phyloP scores from a whole-genome alignment of 108 stramenopile species.

The Thalassiosira profunda region DNA sequence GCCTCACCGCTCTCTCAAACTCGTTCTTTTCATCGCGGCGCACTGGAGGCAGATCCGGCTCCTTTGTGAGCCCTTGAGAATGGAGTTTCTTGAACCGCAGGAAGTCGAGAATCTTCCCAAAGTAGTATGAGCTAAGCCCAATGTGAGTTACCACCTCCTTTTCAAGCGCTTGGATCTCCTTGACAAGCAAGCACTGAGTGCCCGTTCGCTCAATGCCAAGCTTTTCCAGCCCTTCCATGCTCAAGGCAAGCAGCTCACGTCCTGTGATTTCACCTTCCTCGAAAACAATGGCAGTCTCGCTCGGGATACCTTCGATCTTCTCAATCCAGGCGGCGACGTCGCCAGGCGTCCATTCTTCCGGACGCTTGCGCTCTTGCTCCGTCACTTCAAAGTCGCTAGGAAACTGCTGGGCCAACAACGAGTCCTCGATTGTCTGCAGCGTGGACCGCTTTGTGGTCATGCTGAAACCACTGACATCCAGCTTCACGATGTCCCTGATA shows the following conservation, averaged over 20 bases:
- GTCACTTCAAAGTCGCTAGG: not conserved
- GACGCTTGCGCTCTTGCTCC: not conserved
- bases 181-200: not conserved
- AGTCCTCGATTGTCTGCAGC: not conserved
- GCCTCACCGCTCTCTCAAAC: not conserved
- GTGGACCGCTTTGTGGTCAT: not conserved
- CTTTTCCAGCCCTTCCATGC: not conserved
- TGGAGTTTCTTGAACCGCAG: not conserved
- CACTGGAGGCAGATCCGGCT: not conserved
- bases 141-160: not conserved
- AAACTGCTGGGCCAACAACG: conserved; percentile 1
- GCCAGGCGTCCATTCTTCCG: not conserved
- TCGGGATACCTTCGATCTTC: not conserved
- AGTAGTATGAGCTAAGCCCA: not conserved
- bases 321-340: not conserved
- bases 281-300: not conserved
- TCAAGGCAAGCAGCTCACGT: not conserved
- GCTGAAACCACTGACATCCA: not conserved
- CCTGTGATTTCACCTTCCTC: not conserved
- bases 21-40: not conserved
- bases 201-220: not conserved
- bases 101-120: conserved; percentile 2
- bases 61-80: not conserved
- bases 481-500: not conserved
- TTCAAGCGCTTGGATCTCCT: not conserved